Conservation (phyloP, 768 basidiomycete genomes). For the Lepiota brunneoincarnata region DNA sequence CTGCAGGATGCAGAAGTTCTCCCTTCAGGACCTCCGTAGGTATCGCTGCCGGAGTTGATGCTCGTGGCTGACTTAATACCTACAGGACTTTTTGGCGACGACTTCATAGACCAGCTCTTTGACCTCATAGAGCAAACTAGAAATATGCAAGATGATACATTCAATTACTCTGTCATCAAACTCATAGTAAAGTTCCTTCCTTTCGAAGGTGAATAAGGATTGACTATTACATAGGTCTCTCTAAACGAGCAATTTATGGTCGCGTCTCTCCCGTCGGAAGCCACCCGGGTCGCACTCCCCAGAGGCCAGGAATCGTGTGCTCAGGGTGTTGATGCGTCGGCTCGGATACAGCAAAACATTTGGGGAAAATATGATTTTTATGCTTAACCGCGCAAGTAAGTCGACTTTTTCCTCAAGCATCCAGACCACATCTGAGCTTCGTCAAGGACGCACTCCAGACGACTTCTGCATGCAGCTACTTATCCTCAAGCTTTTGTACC, state of each 20-base stretch:
- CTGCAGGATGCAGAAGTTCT: constrained; percentile 85
- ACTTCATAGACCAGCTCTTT: constrained; percentile 86
- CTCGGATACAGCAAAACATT: constrained; percentile 90
- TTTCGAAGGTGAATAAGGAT: neutral
- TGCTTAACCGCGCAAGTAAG: constrained; percentile 93
- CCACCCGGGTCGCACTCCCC: constrained; percentile 16
- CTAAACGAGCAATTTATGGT: constrained; percentile 99
- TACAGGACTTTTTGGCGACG: constrained; percentile 74
- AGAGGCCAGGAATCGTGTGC: constrained; percentile 61
- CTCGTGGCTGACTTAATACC: neutral
- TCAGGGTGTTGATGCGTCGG: constrained; percentile 81
- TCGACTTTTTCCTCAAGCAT: constrained; percentile 11
- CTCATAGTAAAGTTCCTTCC: constrained; percentile 64
- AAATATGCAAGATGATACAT: constrained; percentile 82
- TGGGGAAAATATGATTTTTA: constrained; percentile 98
- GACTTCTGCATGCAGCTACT: constrained; percentile 94
- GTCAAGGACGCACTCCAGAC: constrained; percentile 76
- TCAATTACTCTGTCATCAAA: constrained; percentile 96
- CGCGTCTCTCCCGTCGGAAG: constrained; percentile 49
- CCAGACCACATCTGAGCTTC: neutral
- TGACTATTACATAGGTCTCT: constrained; percentile 55
- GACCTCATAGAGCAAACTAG: constrained; percentile 93
- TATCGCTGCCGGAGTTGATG: constrained; percentile 12
- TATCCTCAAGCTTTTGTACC: constrained; percentile 90
- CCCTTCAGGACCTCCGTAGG: constrained; percentile 76